Evolutionary conservation across 352 stramenopile species (phyloP), one percentile per base, ranked within the genome.

Genomic region (Globisporangium polare): DNA sequence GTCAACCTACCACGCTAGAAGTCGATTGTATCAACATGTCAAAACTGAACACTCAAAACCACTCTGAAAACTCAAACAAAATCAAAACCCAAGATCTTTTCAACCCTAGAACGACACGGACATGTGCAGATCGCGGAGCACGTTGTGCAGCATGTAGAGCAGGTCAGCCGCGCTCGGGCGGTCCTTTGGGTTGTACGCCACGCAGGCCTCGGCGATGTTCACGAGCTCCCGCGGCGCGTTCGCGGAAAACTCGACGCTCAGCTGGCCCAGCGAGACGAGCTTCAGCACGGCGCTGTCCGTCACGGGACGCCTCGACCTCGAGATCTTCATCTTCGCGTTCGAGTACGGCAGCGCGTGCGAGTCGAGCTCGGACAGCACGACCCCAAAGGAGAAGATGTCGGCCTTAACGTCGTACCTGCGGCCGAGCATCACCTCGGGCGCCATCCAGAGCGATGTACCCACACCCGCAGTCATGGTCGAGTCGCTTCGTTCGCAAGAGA

Each of bases 121-220:
- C 22, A 51, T 51, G 45, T 51, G 45, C 20, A 51, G 45, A n/a
- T 51, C 45, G 45, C 22, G 45, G 45, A 57, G 33, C 33, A 57
- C 51, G 33, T 42, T 57, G 29, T 57, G 51, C 18, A 57, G 51
- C 18, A 42, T 42, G 51, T 39, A 57, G 27, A 42, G 29, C 29
- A 42, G 24, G 27, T 57, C 51, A 10, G 51, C 12, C 18, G 51
- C 26, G 27, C 18, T 57, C 29, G 51, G 51, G 27, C 51, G 51
- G 33, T 57, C 51, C 17, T 20, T 26, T 9, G 51, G 51, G 20
- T 26, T 13, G 33, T 57, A 57, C 17, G 51, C 24, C 10, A 31
- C 20, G 45, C 45, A 51, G 22, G 45, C 20, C 10, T 51, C 27
- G 20, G 45, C 22, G 45, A 51, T 51, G 9, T 8, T 20, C 6